Base-by-base conservation (phyloP, 2,329 filamentous ascomycete genomes). In the Colletotrichum sp. region DNA sequence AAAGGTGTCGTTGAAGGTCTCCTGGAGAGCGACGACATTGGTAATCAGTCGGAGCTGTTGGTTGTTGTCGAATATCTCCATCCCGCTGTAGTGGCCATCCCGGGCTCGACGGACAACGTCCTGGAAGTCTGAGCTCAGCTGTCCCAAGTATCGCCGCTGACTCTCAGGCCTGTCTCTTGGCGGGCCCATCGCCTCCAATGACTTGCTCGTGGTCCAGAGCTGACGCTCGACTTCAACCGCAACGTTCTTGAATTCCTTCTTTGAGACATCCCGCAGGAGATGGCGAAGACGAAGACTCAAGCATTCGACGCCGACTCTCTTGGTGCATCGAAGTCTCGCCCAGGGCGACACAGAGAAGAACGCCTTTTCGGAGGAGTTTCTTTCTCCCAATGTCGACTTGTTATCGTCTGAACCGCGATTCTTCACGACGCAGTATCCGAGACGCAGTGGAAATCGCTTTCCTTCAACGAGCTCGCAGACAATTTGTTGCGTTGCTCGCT, bases 341-440 rank as follows among this genome's bases (percentile, higher is more conserved):
- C 88, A 90, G 0, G 85, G 85, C 0, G 77, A 63, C 0, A 80
- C 16, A 0, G 75, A 24, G 62, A 89, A 89, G 72, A 90, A 88
- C 1, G 36, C 67, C 2, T 71, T 79, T 75, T 89, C 88, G 0
- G 80, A 72, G 0, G 39, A 63, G 8, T 83, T 78, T 0, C 87
- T 84, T 1, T 85, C 77, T 1, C 79, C 72, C 0, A 86, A 71
- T 0, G 80, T 82, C 1, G 84, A 84, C 1, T 79, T 71, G 0
- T 62, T 77, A 7, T 89, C 87, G 59, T 71, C 0, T 85, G 78
- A 1, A 5, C 74, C 0, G 77, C 88, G 86, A 32, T 89, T 90
- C 68, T 86, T 86, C 65, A 91, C 86, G 0, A 90, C 79, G 21
- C 83, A 89, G 68, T 89, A 90, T 0, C 89, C 89, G 0, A 91